phyloP scores from a whole-genome alignment of 2,329 filamentous ascomycete genomes.

The Fusarium devonianum region DNA sequence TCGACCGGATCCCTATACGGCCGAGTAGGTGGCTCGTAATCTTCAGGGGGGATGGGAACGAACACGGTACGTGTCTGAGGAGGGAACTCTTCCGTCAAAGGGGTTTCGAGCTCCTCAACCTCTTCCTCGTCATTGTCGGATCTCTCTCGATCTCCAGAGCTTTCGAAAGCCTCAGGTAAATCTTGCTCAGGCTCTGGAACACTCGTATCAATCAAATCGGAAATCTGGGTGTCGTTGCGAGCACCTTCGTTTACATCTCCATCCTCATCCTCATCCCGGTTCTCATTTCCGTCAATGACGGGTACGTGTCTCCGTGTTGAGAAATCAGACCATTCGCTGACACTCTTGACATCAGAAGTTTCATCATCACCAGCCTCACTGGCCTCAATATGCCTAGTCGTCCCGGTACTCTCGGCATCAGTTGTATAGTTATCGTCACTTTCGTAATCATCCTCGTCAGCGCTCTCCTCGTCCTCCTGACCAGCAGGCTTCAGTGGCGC shows the following conservation, averaged over 20 bases:
- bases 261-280: slow-evolving; percentile 39
- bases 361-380: slow-evolving; percentile 57
- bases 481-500: slow-evolving; percentile 62
- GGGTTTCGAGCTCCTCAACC: slow-evolving; percentile 52
- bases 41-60: slow-evolving; percentile 82
- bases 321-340: slow-evolving; percentile 90
- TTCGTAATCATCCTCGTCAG: slow-evolving; percentile 74
- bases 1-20: slow-evolving; percentile 83
- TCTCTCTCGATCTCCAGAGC: slow-evolving; percentile 7
- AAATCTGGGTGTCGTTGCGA: slow-evolving; percentile 46
- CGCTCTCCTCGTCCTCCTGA: slow-evolving; percentile 51
- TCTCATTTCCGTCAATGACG: slow-evolving; percentile 46
- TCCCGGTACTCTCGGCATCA: slow-evolving; percentile 82
- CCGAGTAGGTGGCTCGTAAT: slow-evolving; percentile 80
- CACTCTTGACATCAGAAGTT: slow-evolving; percentile 65
- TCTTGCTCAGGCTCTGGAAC: slow-evolving; percentile 38
- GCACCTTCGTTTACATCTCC: no score
- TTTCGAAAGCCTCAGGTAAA: slow-evolving; percentile 12
- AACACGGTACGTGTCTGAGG: slow-evolving; percentile 70
- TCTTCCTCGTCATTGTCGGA: slow-evolving; percentile 44
- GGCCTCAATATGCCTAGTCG: slow-evolving; percentile 69
- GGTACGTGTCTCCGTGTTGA: slow-evolving; percentile 76
- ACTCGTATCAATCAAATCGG: slow-evolving; percentile 51
- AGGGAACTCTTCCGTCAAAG: slow-evolving; percentile 50
- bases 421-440: slow-evolving; percentile 81